These are phyloP conservation scores for Sarcomyxa edulis DNA, from an alignment of 768 basidiomycete genomes.

Conservation along the genomic window DNA sequence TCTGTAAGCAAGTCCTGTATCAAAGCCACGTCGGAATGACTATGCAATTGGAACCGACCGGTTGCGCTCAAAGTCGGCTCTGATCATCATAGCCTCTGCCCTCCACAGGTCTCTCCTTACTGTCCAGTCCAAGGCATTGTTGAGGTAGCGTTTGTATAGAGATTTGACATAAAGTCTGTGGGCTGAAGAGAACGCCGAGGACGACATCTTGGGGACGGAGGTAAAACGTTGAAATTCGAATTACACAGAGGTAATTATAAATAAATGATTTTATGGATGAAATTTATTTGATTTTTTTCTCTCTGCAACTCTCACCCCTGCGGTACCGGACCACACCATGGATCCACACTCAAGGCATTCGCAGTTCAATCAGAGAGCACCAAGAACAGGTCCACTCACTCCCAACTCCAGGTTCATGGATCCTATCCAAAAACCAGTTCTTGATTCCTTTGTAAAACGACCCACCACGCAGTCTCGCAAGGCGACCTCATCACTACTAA, in stretches of 20 bases:
- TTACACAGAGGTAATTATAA: too few species aligned
- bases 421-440: constrained; percentile 26
- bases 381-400: constrained; percentile 58
- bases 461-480: constrained; percentile 21
- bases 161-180: constrained; percentile 87
- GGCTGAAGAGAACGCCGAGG: constrained; percentile 61
- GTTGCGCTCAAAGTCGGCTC: constrained; percentile 92
- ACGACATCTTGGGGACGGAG: constrained; percentile 36
- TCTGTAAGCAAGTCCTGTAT: constrained; percentile 30
- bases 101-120: constrained; percentile 86
- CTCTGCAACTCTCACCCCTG: too few species aligned
- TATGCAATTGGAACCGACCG: constrained; percentile 44
- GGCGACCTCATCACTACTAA: constrained; percentile 18
- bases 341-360: constrained; percentile 73
- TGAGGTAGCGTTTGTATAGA: constrained; percentile 82
- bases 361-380: constrained; percentile 70
- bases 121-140: constrained; percentile 88
- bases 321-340: constrained; percentile 33
- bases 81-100: constrained; percentile 74
- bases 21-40: constrained; percentile 3
- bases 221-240: too few species aligned
- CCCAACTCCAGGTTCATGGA: constrained; percentile 43
- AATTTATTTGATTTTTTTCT: too few species aligned
- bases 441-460: constrained; percentile 41
- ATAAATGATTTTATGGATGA: too few species aligned